Evolutionary conservation across 306 rosid genomes (phyloP), one percentile per base, ranked within the genome.

Genomic region (Astragalus membranaceus): DNA sequence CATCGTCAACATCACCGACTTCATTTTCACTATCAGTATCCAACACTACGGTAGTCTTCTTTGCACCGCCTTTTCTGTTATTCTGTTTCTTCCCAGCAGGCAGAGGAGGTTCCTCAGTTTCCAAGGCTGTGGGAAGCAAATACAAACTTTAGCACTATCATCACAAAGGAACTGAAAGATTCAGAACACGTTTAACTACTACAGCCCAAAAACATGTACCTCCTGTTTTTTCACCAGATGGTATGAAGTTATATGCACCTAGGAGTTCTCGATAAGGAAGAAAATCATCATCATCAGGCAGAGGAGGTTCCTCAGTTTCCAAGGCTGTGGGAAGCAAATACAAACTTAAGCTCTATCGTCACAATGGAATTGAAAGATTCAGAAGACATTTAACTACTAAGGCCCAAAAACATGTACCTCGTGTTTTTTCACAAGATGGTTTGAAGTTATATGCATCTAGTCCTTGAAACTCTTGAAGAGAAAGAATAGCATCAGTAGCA

Each of bases 181-280:
- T 42, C 9, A 59, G 42, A 79, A 52, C 15, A 35, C 6, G 73
- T 29, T 66, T 7, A 44, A 36, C 12, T 46, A 48, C 16, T 5
- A 14, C 7, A 48, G 36, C 8, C 6, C 7, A 41, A 47, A 11
- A 41, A 39, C 4, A 32, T 15, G 47, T 72, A 90, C 98, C 97
- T 53, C 83, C 81, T 1, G 92, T 73, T 16, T 57, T 66, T 12
- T 86, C 96, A 17, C 92, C 79, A 33, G 98, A 87, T 47, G 97
- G 73, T 2, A 76, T 91, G 0, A 94, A 80, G 75, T 87, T 94
- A 59, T 94, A 90, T 29, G 97, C 94, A 59, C 96, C 98, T 36
- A 94, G 92, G 23, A 97, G 90, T 47, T 94, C 91, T 82, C 88
- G 92, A 78, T n/a, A n/a, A 8, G 86, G 92, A 4, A 72, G 80